Base-by-base conservation (phyloP, 306 rosid genomes). In the Dryas drummondii region DNA sequence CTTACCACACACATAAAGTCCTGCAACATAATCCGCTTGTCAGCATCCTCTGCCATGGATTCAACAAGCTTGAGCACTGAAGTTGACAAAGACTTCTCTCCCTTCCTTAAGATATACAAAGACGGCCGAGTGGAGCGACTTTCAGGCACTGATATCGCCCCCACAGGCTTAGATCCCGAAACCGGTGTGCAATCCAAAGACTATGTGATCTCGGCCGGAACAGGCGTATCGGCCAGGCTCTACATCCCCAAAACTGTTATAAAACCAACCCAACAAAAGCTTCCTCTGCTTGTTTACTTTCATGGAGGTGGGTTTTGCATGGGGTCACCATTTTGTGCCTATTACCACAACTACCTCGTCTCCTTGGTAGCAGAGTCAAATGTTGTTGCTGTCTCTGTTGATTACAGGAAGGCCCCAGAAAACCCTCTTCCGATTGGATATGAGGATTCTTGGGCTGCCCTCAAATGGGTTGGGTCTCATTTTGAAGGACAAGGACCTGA, bases 271-370 rank as follows among this genome's bases (percentile, higher is more conserved):
- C 54, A n/a, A 37, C 55, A 8, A 89, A 32, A 89, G 78, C 87
- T 93, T 54, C 98, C 98, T 50, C 74, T 93, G 4, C 52, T 93
- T 0, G 68, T 90, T 9, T 90, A 90, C 72, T 51, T 87, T 26
- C 98, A 93, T 40, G 98, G 98, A 9, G 94, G 98, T 11, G 93
- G 78, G 3, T 90, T 93, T 82, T 65, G 82, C 74, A 69, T 93
- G 55, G 91, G 88, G 65, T 66, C 93, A 2, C 87, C 97, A 0
- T 86, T 73, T 40, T 91, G 90, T 0, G 80, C 96, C 0, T 48
- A 44, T 19, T 93, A 87, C 86, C 88, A 88, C 50, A 78, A 63
- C 58, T 76, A 76, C 49, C 64, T 90, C 16, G 76, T 72, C 81
- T 17, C 85, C 0, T 45, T 92, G 0, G 83, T 65, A 14, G 84